phyloP scores from a whole-genome alignment of 352 stramenopile species.

The Globisporangium recalcitrans region DNA sequence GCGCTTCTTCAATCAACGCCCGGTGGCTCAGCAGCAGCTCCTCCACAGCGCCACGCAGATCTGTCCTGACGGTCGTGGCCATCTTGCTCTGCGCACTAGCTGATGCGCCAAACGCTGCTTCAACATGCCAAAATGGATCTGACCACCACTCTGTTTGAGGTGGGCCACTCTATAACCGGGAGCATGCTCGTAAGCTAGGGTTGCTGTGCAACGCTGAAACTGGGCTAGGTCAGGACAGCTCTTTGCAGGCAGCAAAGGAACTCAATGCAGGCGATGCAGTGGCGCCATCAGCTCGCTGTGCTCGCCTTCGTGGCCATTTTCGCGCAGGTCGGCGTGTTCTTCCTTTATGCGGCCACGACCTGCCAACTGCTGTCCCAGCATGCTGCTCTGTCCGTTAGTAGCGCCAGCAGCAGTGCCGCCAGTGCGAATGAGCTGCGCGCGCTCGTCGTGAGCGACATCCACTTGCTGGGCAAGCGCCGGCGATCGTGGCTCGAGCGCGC shows the following conservation, averaged over 20 bases:
- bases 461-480: slow-evolving; percentile 64
- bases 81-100: background rate
- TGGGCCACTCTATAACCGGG: background rate
- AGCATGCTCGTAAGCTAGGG: too few species aligned
- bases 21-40: slow-evolving; percentile 46
- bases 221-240: too few species aligned
- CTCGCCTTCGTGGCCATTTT: slow-evolving; percentile 25
- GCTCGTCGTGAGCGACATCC: slow-evolving; percentile 67
- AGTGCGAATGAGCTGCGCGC: slow-evolving; percentile 21
- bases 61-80: background rate
- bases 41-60: slow-evolving; percentile 25
- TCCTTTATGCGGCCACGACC: slow-evolving; percentile 42
- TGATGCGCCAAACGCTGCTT: background rate
- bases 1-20: slow-evolving; percentile 27
- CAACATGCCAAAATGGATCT: background rate
- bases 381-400: background rate
- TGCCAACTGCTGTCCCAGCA: background rate
- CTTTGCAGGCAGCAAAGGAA: too few species aligned
- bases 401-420: background rate
- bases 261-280: background rate
- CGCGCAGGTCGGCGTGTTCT: slow-evolving; percentile 56
- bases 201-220: too few species aligned
- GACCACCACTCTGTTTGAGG: background rate
- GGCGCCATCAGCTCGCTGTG: slow-evolving; percentile 18
- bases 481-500: slow-evolving; percentile 47